These are phyloP conservation scores for Lolium multiflorum DNA, from an alignment of 176 grass and related monocot species.

Conservation along the genomic window DNA sequence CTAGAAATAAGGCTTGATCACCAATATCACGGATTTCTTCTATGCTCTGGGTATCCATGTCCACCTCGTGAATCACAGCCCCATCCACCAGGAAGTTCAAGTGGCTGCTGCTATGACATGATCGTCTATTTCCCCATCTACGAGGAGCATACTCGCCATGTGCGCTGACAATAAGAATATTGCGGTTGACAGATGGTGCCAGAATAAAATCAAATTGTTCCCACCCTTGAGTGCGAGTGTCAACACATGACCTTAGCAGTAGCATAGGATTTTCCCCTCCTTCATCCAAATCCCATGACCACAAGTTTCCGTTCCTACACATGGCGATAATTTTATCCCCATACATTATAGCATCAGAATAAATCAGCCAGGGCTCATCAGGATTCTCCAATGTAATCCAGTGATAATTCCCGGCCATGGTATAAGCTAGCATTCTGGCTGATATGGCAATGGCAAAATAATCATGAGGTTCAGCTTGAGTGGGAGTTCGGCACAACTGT, in stretches of 20 bases:
- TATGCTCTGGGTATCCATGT: not conserved
- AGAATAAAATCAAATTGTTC: not conserved
- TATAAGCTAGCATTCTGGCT: not conserved
- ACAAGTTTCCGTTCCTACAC: too few species aligned
- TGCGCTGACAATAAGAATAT: not conserved
- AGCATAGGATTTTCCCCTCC: too few species aligned
- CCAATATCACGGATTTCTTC: slow-evolving; percentile 1
- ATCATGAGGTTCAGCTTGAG: not conserved
- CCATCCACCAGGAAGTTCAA: not conserved
- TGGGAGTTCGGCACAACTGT: not conserved
- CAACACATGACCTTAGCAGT: not conserved
- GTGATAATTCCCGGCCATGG: not conserved
- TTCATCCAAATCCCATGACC: too few species aligned
- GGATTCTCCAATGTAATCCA: not conserved
- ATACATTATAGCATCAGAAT: not conserved
- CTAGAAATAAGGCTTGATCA: not conserved
- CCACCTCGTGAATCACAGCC: not conserved
- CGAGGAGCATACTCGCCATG: not conserved
- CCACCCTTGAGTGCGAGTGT: too few species aligned
- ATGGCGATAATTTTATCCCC: not conserved
- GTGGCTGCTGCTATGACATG: not conserved
- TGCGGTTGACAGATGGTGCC: not conserved
- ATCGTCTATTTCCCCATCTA: not conserved
- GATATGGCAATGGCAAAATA: slow-evolving; percentile 21
- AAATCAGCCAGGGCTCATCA: not conserved